Evolutionary conservation across 2,329 filamentous ascomycete species (phyloP).

Genomic region (Zymoseptoria ardabiliae): DNA sequence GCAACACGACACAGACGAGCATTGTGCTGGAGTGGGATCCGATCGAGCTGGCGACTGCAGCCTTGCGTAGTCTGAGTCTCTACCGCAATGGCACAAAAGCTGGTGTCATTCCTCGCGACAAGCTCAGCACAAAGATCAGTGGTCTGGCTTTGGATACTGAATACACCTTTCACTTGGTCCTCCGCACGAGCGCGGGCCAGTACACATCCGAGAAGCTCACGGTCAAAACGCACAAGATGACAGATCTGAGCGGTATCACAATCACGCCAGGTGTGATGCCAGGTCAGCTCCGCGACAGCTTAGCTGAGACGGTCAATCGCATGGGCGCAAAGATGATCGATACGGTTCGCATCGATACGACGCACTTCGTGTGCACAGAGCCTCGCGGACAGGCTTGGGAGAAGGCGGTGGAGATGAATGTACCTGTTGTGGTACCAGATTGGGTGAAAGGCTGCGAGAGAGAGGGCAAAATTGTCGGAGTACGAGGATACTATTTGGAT

Average conservation of each 20-base stretch:
- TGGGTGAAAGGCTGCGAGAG: slow-evolving; percentile 97
- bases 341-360: slow-evolving; percentile 88
- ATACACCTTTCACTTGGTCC: slow-evolving; percentile 87
- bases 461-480: slow-evolving; percentile 84
- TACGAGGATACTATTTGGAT: slow-evolving; percentile 92
- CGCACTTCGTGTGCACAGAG: slow-evolving; percentile 95
- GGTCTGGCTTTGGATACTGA: slow-evolving; percentile 94
- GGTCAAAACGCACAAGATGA: slow-evolving; percentile 97
- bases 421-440: slow-evolving; percentile 91
- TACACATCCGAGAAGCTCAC: slow-evolving; percentile 74
- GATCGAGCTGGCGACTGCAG: slow-evolving; percentile 83
- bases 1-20: slow-evolving; percentile 97
- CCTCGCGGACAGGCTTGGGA: slow-evolving; percentile 87
- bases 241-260: slow-evolving; percentile 88
- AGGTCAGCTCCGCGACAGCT: slow-evolving; percentile 60
- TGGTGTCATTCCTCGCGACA: slow-evolving; percentile 84
- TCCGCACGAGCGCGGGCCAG: slow-evolving; percentile 85
- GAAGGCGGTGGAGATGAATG: slow-evolving; percentile 95
- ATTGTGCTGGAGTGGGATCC: slow-evolving; percentile 98
- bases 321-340: slow-evolving; percentile 92
- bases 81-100: slow-evolving; percentile 97
- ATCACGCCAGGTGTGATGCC: slow-evolving; percentile 86
- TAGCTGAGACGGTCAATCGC: slow-evolving; percentile 69
- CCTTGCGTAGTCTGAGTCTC: slow-evolving; percentile 78
- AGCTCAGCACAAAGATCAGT: slow-evolving; percentile 93